These are phyloP conservation scores for Ascosphaera pollenicola DNA, from an alignment of 2,329 filamentous ascomycete genomes.

Conservation along the genomic window DNA sequence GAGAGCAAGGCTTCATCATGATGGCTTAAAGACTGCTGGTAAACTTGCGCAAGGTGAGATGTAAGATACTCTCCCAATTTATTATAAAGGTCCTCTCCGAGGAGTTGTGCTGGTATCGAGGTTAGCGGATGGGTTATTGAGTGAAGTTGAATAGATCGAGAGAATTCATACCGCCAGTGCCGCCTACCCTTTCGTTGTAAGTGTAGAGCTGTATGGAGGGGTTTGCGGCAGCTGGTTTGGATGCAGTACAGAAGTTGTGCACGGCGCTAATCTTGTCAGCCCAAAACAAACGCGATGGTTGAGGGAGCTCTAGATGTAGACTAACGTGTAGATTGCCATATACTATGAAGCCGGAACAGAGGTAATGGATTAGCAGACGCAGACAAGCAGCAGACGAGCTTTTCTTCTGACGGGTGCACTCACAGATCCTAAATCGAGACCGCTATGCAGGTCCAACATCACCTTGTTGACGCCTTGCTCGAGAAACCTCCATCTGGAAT, in stretches of 20 bases:
- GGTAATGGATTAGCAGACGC: constrained; percentile 1
- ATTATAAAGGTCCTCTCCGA: constrained; percentile 90
- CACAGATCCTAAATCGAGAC: constrained; percentile 80
- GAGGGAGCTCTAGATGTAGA: constrained; percentile 6
- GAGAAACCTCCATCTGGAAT: constrained; percentile 62
- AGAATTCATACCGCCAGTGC: background rate
- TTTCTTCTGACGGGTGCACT: constrained; percentile 10
- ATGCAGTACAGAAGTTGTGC: constrained; percentile 97
- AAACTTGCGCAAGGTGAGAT: constrained; percentile 49
- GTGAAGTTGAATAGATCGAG: constrained; percentile 3
- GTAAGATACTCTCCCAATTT: constrained; percentile 73
- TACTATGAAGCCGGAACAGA: constrained; percentile 31
- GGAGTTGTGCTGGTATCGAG: constrained; percentile 49
- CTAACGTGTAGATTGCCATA: constrained; percentile 86
- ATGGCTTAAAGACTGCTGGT: constrained; percentile 52
- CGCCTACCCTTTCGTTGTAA: constrained; percentile 4
- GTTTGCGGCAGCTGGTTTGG: constrained; percentile 46
- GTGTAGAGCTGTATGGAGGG: constrained; percentile 3
- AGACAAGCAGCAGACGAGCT: constrained; percentile 4
- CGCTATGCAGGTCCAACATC: constrained; percentile 78
- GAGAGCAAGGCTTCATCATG: constrained; percentile 71
- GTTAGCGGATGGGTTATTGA: constrained; percentile 5
- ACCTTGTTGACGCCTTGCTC: constrained; percentile 76
- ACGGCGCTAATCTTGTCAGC: constrained; percentile 39
- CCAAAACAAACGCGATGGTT: background rate